Evolutionary conservation across 257 asterid species (phyloP).

Genomic region (Pogostemon cablin): DNA sequence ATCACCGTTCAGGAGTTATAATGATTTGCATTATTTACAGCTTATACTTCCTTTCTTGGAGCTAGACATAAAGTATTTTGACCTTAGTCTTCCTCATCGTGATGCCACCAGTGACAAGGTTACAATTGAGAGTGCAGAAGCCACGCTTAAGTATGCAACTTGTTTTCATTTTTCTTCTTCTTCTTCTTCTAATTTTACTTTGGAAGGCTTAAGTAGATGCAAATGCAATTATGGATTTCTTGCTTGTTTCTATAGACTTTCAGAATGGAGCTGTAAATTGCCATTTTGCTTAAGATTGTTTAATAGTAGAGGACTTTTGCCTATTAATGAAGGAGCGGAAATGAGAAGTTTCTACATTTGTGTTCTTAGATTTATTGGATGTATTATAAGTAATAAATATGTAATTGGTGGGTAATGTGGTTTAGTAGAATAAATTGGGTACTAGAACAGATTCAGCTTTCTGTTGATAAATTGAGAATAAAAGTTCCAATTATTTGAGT

Average conservation of each 20-base stretch:
- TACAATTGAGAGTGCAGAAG: slow-evolving; percentile 78
- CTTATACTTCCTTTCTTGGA: slow-evolving; percentile 71
- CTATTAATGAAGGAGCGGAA: neutral
- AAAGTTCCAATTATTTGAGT: neutral
- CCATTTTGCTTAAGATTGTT: neutral
- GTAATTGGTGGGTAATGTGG: neutral
- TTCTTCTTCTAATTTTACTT: slow-evolving; percentile 15
- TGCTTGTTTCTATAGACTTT: neutral
- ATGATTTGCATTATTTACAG: slow-evolving; percentile 40
- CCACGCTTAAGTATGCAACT: slow-evolving; percentile 63
- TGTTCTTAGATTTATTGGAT: neutral
- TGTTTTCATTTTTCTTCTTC: neutral
- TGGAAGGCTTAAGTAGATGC: neutral
- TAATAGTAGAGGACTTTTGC: neutral
- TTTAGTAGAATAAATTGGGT: slow-evolving; percentile 4
- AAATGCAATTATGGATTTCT: slow-evolving; percentile 11
- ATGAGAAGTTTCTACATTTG: neutral
- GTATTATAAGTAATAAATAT: too few species aligned
- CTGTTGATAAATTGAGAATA: slow-evolving; percentile 2
- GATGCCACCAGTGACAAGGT: slow-evolving; percentile 69
- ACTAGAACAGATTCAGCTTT: neutral
- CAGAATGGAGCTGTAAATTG: slow-evolving; percentile 2
- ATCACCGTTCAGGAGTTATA: slow-evolving; percentile 6
- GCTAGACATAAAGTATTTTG: slow-evolving; percentile 73
- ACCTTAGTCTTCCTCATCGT: slow-evolving; percentile 71